Evolutionary conservation across 1,139 yeast species (phyloP).

Genomic region (Ogataea hybrid): DNA sequence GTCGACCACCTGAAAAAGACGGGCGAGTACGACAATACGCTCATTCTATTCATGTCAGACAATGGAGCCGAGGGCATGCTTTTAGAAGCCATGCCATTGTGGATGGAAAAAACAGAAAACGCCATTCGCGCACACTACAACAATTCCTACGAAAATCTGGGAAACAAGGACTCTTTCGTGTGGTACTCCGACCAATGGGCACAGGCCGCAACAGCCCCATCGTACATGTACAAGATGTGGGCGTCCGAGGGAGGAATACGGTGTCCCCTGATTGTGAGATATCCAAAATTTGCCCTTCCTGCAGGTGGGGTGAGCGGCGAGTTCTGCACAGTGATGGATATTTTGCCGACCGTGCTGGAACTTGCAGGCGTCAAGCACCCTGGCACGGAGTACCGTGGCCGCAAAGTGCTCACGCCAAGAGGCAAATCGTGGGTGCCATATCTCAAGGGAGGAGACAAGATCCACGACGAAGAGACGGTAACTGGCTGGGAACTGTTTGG

Average conservation of each 20-base stretch:
- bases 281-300: constrained; percentile 31
- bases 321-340: constrained; percentile 58
- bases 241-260: constrained; percentile 56
- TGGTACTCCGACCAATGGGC: too few relatives aligned
- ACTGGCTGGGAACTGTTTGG: constrained; percentile 60
- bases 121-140: too few relatives aligned
- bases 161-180: too few relatives aligned
- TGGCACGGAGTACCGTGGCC: constrained; percentile 38
- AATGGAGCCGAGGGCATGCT: too few relatives aligned
- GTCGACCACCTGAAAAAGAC: too few relatives aligned
- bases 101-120: too few relatives aligned
- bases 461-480: constrained; percentile 45
- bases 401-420: constrained; percentile 39
- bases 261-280: constrained; percentile 48
- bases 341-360: constrained; percentile 52
- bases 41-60: too few relatives aligned
- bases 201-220: constrained; percentile 61
- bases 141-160: too few relatives aligned
- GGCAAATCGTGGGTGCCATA: constrained; percentile 44
- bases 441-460: constrained; percentile 30
- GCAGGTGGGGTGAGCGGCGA: constrained; percentile 33
- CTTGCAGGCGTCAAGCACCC: constrained; percentile 47
- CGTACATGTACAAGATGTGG: constrained; percentile 50
- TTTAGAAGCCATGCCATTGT: too few relatives aligned
- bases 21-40: too few relatives aligned